Evolutionary conservation across 192 early-diverging fungal genomes (phyloP), one percentile per base, ranked within the genome.

Genomic region (Podila epicladia): DNA sequence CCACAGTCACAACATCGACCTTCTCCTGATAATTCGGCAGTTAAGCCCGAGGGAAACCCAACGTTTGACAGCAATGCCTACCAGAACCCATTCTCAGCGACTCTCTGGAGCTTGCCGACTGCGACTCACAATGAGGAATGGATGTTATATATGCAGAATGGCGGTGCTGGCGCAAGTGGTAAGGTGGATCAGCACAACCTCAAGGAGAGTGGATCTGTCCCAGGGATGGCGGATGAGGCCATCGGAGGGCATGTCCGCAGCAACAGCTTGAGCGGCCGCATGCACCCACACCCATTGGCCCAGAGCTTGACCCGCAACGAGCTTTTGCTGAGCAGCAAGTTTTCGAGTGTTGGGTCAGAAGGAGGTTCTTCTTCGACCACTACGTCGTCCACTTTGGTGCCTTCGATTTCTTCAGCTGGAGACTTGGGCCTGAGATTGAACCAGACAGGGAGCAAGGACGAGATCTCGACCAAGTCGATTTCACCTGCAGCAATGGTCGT

Each of bases 131-230:
- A 69, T 41, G 77, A 80, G 9, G 77, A 80, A 31, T 80, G 77
- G 77, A 73, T 69, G 62, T 24, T 73, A 17, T 80, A 73, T 33
- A 80, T 80, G 77, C 77, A 80, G 55, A 73, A 55, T 38, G 66
- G 71, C 29, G 61, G 70, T n/a, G 24, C 67, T 8, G 53, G 33
- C 15, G 15, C 38, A 63, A 38, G 22, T 33, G 24, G 57, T 32
- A 60, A 11, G 31, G 55, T 62, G 28, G 31, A 31, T 0, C 22
- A 45, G 13, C 4, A 12, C 17, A 15, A 3, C 41, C 13, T 17
- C 41, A 45, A 45, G 38, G 67, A 69, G 24, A 49, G 38, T 6
- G 26, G 12, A 45, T 1, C 41, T 45, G 41, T 45, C 41, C 15
- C 41, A 45, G 41, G 41, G 13, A 45, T 45, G 41, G 15, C 15